Conservation (phyloP, 202 grass and related monocot genomes). For the Sporobolus alterniflorus region DNA sequence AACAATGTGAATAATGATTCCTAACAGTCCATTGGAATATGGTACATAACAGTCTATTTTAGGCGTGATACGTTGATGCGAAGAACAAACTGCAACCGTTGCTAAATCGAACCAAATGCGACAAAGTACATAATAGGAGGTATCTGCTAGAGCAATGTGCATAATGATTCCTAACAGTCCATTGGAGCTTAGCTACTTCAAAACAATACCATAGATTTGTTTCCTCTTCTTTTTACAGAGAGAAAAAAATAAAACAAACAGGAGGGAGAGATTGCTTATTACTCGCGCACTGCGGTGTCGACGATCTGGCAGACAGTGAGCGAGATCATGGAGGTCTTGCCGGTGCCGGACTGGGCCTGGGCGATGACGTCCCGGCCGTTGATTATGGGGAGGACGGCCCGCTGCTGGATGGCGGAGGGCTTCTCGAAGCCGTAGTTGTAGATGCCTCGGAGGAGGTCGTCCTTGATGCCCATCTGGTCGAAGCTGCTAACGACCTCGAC, state of each 20-base stretch:
- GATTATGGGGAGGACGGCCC: slow-evolving; percentile 84
- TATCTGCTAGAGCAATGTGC: too few relatives aligned
- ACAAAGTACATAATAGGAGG: too few relatives aligned
- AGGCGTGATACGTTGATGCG: neutral
- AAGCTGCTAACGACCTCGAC: slow-evolving; percentile 86
- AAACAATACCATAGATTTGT: neutral
- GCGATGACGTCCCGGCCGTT: slow-evolving; percentile 87
- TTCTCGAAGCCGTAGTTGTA: slow-evolving; percentile 87
- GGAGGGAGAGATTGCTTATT: slow-evolving; percentile 34
- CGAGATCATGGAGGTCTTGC: slow-evolving; percentile 94
- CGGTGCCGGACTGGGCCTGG: slow-evolving; percentile 96
- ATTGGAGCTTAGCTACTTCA: neutral
- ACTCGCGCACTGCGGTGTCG: slow-evolving; percentile 77
- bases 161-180: neutral
- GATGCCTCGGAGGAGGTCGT: slow-evolving; percentile 92
- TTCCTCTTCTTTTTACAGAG: neutral
- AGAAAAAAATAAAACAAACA: neutral
- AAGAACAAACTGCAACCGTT: neutral
- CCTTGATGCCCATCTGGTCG: slow-evolving; percentile 90
- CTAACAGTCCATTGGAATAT: neutral
- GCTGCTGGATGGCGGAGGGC: slow-evolving; percentile 92
- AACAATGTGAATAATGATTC: neutral
- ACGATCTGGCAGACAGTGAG: slow-evolving; percentile 89
- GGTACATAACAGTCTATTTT: too few relatives aligned
- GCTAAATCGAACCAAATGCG: neutral